phyloP scores from a whole-genome alignment of 495 filamentous ascomycete species.

The Platismatia glauca region DNA sequence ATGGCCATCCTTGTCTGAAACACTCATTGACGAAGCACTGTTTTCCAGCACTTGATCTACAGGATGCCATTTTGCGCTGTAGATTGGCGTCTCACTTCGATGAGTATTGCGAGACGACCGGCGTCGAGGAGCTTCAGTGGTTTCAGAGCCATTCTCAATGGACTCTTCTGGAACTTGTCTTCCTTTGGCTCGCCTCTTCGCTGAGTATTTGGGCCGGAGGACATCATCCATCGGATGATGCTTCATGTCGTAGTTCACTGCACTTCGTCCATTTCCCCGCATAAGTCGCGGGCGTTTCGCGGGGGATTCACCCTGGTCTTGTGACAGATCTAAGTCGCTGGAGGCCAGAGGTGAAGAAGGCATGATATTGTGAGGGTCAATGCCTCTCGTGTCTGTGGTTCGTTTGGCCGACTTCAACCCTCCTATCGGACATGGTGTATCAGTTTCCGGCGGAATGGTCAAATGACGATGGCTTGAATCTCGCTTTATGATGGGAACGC shows the following conservation, averaged over 20 bases:
- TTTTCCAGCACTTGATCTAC: neutral
- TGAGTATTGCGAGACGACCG: slow-evolving; percentile 4
- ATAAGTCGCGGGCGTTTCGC: slow-evolving; percentile 4
- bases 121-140: neutral
- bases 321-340: neutral
- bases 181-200: neutral
- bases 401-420: neutral
- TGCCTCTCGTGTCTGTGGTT: neutral
- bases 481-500: neutral
- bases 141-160: neutral
- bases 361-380: neutral
- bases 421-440: neutral
- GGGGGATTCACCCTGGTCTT: neutral
- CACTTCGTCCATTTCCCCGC: neutral
- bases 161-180: neutral
- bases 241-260: slow-evolving; percentile 26
- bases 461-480: neutral
- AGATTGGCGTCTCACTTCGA: neutral
- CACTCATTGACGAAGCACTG: neutral
- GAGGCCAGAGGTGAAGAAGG: neutral
- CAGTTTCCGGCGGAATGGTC: neutral
- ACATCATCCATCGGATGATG: slow-evolving; percentile 31
- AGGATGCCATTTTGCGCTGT: slow-evolving; percentile 4
- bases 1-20: neutral
- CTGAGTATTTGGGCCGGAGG: slow-evolving; percentile 20